Evolutionary conservation across 75 land plant genomes (phyloP).

Genomic region (Pinus tabuliformis): DNA sequence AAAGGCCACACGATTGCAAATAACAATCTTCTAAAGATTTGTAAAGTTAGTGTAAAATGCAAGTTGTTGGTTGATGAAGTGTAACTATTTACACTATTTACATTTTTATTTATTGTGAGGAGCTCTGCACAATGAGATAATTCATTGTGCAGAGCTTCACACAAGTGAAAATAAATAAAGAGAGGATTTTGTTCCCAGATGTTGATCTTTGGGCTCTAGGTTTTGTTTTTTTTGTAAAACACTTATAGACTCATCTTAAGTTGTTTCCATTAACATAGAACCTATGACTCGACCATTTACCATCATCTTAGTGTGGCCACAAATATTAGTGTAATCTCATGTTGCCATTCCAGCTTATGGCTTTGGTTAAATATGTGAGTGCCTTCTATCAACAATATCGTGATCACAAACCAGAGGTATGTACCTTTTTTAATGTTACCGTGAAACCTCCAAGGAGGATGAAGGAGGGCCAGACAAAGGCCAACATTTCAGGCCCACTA

Average conservation of each 20-base stretch:
- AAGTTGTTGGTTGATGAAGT: constrained; percentile 22
- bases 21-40: too few relatives aligned
- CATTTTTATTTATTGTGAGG: too few relatives aligned
- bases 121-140: too few relatives aligned
- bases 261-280: background rate
- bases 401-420: constrained; percentile 79
- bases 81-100: background rate
- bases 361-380: constrained; percentile 71
- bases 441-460: constrained; percentile 91
- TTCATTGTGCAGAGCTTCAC: too few relatives aligned
- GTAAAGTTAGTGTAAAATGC: constrained; percentile 1
- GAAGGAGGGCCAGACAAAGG: constrained; percentile 92
- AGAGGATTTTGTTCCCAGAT: background rate
- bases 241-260: background rate
- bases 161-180: too few relatives aligned
- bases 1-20: too few relatives aligned
- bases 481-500: constrained; percentile 61
- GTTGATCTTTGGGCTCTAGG: background rate
- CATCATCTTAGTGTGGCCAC: constrained; percentile 8
- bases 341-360: constrained; percentile 93
- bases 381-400: constrained; percentile 73
- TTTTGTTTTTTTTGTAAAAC: background rate
- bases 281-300: too few relatives aligned
- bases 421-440: constrained; percentile 23
- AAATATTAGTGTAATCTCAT: constrained; percentile 48